Percentiles rank a stretch among this genome's conserved stretches.
Conservation (phyloP, 805 yeast species). For the Spathaspora hagerdaliae region DNA sequence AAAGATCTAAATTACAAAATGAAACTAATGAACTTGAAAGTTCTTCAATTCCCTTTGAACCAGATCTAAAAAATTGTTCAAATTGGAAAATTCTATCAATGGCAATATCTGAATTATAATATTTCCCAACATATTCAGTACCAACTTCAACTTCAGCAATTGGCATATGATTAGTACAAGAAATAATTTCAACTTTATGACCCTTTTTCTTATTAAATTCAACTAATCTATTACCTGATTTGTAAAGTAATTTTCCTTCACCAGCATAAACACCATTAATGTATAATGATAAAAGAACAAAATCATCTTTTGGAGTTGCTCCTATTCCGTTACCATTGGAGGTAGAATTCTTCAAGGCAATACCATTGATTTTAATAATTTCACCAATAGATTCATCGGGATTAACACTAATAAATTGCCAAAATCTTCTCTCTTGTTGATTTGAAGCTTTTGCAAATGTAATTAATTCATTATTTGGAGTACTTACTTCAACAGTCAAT, state of each 20-base stretch:
- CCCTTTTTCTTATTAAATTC: slow-evolving; percentile 44
- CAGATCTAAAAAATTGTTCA: slow-evolving; percentile 43
- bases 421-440: slow-evolving; percentile 44
- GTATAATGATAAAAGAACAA: slow-evolving; percentile 51
- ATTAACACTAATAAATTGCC: slow-evolving; percentile 73
- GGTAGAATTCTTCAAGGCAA: slow-evolving; percentile 27
- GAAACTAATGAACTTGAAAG: slow-evolving; percentile 45
- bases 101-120: slow-evolving; percentile 54
- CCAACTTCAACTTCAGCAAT: slow-evolving; percentile 50
- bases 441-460: slow-evolving; percentile 67
- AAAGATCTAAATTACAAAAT: slow-evolving; percentile 51
- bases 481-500: slow-evolving; percentile 50
- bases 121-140: slow-evolving; percentile 66
- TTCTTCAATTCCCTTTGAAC: slow-evolving; percentile 37
- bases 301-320: slow-evolving; percentile 42
- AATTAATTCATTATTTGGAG: slow-evolving; percentile 47
- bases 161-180: slow-evolving; percentile 31
- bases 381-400: slow-evolving; percentile 75
- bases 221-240: slow-evolving; percentile 42
- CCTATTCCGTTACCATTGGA: background rate
- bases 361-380: slow-evolving; percentile 57
- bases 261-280: slow-evolving; percentile 64
- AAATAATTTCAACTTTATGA: slow-evolving; percentile 41
- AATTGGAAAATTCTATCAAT: slow-evolving; percentile 54
- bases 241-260: slow-evolving; percentile 50